Evolutionary conservation across 2,329 filamentous ascomycete genomes (phyloP), one percentile per base, ranked within the genome.

Genomic region (Fusarium domesticum): DNA sequence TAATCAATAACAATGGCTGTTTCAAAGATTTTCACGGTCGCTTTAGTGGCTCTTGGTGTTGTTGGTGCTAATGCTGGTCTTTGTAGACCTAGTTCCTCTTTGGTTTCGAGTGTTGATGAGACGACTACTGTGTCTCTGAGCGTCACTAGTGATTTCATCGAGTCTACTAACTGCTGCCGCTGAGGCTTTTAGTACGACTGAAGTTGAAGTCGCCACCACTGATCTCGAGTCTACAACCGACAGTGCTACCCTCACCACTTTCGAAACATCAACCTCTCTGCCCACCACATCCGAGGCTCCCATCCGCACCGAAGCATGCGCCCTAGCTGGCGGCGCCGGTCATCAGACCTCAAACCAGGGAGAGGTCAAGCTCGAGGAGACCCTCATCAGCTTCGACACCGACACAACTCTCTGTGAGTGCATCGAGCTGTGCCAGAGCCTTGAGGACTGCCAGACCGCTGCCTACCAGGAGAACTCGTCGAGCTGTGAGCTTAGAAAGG

Each of bases 401-500:
- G 38, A 40, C 18, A 34, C 20, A 32, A 40, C 38, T 3, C 38
- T 35, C 6, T 15, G 25, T 6, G 15, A 40, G 19, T 40, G 38
- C 32, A 18, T 40, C 38, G 30, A 18, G 18, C 30, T n/a, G n/a
- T n/a, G n/a, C n/a, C n/a, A n/a, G n/a, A n/a, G n/a, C n/a, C n/a
- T n/a, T n/a, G n/a, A n/a, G n/a, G 17, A 40, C 15, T 35, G 38
- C 16, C 18, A 15, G 3, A 34, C 38, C 2, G 10, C 35, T 3
- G 30, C 38, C 11, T 17, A 28, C 20, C 33, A 40, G 18, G 30
- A 30, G 3, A 35, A 15, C 10, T 19, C 5, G 15, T 19, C 23
- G n/a, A 40, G 15, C 18, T 42, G 39, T 33, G 32, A 42, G 11
- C 33, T 20, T 10, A 35, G 19, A 20, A 42, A 35, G 31, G 39